A percentile compares a stretch with the other conserved stretches of the same genome.
phyloP scores from a whole-genome alignment of 2,329 filamentous ascomycete species.

The Sporothrix mexicana region DNA sequence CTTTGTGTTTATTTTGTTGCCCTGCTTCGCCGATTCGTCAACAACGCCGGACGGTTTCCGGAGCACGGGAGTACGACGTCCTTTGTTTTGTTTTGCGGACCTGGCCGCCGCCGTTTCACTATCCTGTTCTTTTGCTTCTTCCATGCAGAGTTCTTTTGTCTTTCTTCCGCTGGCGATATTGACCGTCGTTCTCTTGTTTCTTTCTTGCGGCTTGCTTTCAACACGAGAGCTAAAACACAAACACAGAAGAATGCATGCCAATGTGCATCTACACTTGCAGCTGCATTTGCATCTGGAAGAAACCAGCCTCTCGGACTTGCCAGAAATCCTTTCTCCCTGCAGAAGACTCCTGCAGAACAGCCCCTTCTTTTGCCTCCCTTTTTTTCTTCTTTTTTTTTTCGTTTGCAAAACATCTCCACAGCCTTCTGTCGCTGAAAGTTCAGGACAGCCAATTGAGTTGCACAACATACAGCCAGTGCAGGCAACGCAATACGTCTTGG shows the following conservation, averaged over 20 bases:
- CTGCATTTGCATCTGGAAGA: no score
- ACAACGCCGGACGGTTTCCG: no score
- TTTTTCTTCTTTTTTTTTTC: not conserved
- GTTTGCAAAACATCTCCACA: not conserved
- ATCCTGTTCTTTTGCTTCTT: not conserved
- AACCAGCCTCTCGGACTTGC: not conserved
- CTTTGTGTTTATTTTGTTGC: not conserved
- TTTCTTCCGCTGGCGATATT: not conserved
- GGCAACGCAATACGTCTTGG: not conserved
- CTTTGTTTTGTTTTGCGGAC: not conserved
- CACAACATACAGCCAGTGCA: not conserved
- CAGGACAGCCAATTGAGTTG: not conserved
- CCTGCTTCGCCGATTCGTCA: not conserved
- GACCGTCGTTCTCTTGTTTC: no score
- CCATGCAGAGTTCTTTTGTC: not conserved
- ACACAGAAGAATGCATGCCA: not conserved
- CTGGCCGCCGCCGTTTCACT: not conserved
- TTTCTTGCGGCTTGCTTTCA: constrained; percentile 1
- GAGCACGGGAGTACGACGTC: no score
- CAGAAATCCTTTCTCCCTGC: constrained; percentile 6
- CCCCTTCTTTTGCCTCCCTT: not conserved
- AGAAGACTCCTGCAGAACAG: not conserved
- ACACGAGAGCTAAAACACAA: not conserved
- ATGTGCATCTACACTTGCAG: not conserved
- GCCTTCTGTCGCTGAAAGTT: not conserved